These are phyloP conservation scores for Salvia splendens DNA, from an alignment of 257 asterid species.

Conservation along the genomic window DNA sequence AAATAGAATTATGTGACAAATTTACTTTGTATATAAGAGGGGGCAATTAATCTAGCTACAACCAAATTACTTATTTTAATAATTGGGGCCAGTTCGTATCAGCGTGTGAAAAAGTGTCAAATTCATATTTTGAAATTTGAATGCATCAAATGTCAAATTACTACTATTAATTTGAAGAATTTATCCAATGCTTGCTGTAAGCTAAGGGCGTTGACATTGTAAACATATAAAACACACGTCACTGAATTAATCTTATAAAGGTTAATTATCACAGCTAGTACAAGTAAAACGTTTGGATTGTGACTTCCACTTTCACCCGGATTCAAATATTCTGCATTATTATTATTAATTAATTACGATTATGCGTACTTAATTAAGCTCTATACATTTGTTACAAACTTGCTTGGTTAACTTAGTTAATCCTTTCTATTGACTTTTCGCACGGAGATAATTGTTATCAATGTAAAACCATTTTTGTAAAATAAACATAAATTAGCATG, in stretches of 20 bases:
- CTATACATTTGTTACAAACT: too few relatives aligned
- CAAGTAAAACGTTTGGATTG: not conserved
- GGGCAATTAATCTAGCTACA: too few relatives aligned
- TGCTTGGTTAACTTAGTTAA: too few relatives aligned
- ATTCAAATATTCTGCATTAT: too few relatives aligned
- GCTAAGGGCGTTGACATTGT: slow-evolving; percentile 31
- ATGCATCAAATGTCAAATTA: slow-evolving; percentile 27
- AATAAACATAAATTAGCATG: too few relatives aligned
- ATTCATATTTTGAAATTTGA: slow-evolving; percentile 12
- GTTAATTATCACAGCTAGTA: not conserved
- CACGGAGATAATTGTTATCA: too few relatives aligned
- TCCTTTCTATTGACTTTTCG: too few relatives aligned
- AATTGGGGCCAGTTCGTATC: not conserved
- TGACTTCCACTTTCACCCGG: not conserved
- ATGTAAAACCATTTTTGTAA: too few relatives aligned
- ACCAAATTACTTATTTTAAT: not conserved
- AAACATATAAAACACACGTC: not conserved
- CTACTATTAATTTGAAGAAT: slow-evolving; percentile 10
- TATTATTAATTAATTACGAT: too few relatives aligned
- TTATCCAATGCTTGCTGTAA: slow-evolving; percentile 17
- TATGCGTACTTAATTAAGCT: too few relatives aligned
- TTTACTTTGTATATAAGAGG: too few relatives aligned
- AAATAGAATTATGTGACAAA: too few relatives aligned
- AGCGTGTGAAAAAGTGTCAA: slow-evolving; percentile 25
- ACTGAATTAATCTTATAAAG: not conserved